Conservation (phyloP, 306 rosid genomes). For the Betula pendula region DNA sequence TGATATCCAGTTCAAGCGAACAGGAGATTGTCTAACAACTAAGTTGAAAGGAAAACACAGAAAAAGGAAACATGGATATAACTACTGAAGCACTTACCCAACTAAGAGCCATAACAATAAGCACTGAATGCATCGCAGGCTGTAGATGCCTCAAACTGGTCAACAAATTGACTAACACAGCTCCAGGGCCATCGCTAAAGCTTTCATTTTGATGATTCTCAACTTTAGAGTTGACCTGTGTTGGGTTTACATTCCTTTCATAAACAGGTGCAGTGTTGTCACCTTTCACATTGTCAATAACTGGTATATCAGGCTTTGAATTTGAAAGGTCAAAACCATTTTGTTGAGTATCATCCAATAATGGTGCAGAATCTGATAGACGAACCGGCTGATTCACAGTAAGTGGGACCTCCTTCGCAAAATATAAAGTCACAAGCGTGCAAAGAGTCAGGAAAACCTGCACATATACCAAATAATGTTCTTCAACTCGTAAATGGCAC, state of each 20-base stretch:
- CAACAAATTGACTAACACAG: constrained; percentile 86
- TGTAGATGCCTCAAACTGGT: constrained; percentile 96
- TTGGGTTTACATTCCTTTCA: constrained; percentile 41
- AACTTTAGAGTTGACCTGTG: constrained; percentile 40
- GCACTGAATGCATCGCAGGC: constrained; percentile 96
- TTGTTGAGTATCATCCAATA: constrained; percentile 66
- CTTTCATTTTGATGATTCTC: constrained; percentile 55
- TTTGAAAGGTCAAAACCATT: constrained; percentile 50
- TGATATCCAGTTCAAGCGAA: background rate
- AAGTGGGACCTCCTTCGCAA: constrained; percentile 93
- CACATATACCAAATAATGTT: constrained; percentile 23
- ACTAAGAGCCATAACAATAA: constrained; percentile 93
- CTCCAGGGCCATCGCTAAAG: constrained; percentile 82
- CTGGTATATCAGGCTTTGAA: constrained; percentile 38
- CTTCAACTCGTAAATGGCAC: background rate
- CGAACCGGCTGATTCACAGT: constrained; percentile 45
- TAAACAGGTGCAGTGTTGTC: constrained; percentile 31
- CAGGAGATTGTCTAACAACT: background rate
- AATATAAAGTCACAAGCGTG: constrained; percentile 80
- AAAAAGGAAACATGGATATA: constrained; percentile 13
- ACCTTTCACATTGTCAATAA: constrained; percentile 31
- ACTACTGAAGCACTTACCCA: constrained; percentile 63
- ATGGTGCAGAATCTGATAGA: constrained; percentile 78
- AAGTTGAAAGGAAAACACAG: constrained; percentile 17
- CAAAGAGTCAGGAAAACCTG: constrained; percentile 86